A percentile compares a stretch with the other conserved stretches of the same genome.
Conservation (phyloP, 2,329 filamentous ascomycete genomes). For the Aureobasidium pullulans region DNA sequence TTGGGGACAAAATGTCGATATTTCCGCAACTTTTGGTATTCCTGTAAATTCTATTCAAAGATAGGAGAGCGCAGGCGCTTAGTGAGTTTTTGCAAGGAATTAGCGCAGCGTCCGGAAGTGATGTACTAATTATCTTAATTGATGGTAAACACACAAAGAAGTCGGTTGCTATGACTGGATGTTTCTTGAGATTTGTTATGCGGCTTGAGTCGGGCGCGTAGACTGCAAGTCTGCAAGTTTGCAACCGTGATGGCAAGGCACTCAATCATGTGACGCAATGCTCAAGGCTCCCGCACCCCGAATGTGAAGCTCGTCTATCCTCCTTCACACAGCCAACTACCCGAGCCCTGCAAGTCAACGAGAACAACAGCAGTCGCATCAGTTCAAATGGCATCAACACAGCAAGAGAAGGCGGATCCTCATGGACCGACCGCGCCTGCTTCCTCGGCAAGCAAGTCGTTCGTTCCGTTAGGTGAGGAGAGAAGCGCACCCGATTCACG, state of each 20-base stretch:
- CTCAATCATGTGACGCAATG: neutral
- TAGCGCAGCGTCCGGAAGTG: neutral
- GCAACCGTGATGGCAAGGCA: neutral
- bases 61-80: neutral
- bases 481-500: neutral
- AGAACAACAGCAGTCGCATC: neutral
- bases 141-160: neutral
- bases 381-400: slow-evolving; percentile 2
- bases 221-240: neutral
- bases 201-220: too few relatives aligned
- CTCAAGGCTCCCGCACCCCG: neutral
- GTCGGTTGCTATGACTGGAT: too few relatives aligned
- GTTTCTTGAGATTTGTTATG: too few relatives aligned
- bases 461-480: slow-evolving; percentile 15
- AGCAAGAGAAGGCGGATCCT: slow-evolving; percentile 12
- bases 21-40: neutral
- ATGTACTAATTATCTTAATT: neutral
- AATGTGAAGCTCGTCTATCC: neutral
- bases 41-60: neutral
- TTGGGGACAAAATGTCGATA: slow-evolving; percentile 1
- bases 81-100: neutral
- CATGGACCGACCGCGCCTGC: neutral
- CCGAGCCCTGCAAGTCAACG: too few relatives aligned
- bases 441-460: slow-evolving; percentile 10
- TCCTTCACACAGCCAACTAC: neutral